phyloP scores from a whole-genome alignment of 768 basidiomycete species.

The Pleurotus platypus region DNA sequence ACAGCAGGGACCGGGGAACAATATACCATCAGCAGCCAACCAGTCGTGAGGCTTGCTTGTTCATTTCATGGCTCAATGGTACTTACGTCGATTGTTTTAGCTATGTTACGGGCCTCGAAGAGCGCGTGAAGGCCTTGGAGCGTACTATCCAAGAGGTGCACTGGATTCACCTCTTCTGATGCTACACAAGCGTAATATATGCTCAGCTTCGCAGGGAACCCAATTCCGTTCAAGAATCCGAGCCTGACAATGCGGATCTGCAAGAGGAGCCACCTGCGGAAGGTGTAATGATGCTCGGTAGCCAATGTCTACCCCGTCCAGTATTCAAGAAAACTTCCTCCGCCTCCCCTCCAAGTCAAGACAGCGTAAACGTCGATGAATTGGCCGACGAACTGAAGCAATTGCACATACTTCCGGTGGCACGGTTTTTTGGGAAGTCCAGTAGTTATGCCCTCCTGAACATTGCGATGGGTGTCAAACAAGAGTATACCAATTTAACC shows the following conservation, averaged over 20 bases:
- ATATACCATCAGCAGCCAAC: no score
- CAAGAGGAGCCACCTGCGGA: not conserved
- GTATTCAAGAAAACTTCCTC: not conserved
- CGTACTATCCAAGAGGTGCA: constrained; percentile 40
- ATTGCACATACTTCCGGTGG: constrained; percentile 31
- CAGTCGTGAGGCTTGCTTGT: no score
- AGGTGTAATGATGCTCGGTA: not conserved
- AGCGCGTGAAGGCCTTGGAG: constrained; percentile 58
- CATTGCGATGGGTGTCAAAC: constrained; percentile 56
- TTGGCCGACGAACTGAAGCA: constrained; percentile 32
- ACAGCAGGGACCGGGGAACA: no score
- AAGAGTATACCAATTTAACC: constrained; percentile 39
- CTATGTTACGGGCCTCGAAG: constrained; percentile 60
- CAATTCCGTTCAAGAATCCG: constrained; percentile 49
- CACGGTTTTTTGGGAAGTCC: constrained; percentile 53
- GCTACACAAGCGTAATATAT: not conserved
- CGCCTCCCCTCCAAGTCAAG: constrained; percentile 6
- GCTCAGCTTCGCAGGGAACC: constrained; percentile 62
- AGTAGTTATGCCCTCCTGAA: constrained; percentile 52
- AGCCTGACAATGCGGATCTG: constrained; percentile 26
- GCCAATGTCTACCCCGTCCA: constrained; percentile 1
- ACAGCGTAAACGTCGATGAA: constrained; percentile 18
- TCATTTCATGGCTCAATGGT: no score
- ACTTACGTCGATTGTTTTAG: constrained; percentile 17
- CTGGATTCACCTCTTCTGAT: not conserved